phyloP scores from a whole-genome alignment of 768 basidiomycete genomes.

The Gloeostereum incarnatum region DNA sequence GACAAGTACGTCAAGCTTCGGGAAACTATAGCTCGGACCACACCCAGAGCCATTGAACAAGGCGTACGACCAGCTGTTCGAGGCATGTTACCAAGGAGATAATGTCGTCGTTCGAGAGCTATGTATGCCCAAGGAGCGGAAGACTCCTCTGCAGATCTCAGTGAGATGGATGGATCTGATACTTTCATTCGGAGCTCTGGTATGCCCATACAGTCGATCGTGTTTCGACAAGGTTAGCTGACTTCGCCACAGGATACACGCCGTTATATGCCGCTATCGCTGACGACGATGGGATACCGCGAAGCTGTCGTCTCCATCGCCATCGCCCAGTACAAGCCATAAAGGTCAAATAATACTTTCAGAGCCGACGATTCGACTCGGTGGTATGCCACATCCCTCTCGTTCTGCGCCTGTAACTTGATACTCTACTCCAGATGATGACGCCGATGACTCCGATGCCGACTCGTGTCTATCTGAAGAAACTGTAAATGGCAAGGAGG shows the following conservation, averaged over 20 bases:
- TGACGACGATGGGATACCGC: conserved; percentile 47
- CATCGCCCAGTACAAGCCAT: conserved; percentile 39
- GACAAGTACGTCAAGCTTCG: too few species aligned
- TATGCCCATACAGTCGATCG: conserved; percentile 7
- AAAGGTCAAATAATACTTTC: conserved; percentile 24
- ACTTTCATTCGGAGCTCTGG: conserved; percentile 13
- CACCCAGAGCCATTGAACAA: conserved; percentile 23
- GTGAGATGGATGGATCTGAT: conserved; percentile 18
- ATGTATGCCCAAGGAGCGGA: conserved; percentile 35
- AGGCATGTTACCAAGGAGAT: conserved; percentile 46
- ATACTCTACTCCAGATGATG: conserved; percentile 4
- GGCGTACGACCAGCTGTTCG: conserved; percentile 44
- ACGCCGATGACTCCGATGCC: conserved; percentile 13
- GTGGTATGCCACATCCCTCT: conserved; percentile 12
- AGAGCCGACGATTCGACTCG: conserved; percentile 22
- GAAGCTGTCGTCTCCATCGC: conserved; percentile 51
- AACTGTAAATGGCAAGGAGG: conserved; percentile 22
- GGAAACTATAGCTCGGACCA: background rate
- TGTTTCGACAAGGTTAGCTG: too few species aligned
- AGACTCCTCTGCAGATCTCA: conserved; percentile 33
- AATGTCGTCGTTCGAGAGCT: conserved; percentile 39
- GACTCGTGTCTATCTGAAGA: conserved; percentile 31
- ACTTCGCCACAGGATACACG: conserved; percentile 25
- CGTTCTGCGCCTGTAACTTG: conserved; percentile 1
- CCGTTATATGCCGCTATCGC: conserved; percentile 41